Evolutionary conservation across 2,329 filamentous ascomycete genomes (phyloP).

Genomic region (Uncinocarpus reesii): DNA sequence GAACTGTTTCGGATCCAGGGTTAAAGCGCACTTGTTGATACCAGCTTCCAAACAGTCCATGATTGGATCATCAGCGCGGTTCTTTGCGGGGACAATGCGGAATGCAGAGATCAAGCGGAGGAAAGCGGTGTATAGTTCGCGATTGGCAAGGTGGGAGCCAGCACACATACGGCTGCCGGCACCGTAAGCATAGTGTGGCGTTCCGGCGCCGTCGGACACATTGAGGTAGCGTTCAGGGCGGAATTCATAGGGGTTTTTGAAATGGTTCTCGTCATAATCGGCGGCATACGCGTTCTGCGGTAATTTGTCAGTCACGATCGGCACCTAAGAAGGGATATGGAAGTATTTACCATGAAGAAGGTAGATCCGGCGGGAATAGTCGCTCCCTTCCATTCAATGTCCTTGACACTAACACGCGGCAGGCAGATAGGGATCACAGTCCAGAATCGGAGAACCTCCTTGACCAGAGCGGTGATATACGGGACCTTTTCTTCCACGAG

Average conservation of each 20-base stretch:
- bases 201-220: slow-evolving; percentile 41
- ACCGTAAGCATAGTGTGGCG: slow-evolving; percentile 53
- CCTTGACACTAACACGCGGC: slow-evolving; percentile 60
- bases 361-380: slow-evolving; percentile 64
- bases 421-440: slow-evolving; percentile 71
- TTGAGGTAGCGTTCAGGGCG: slow-evolving; percentile 62
- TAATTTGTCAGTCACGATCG: not conserved
- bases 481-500: slow-evolving; percentile 63
- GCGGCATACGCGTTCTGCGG: slow-evolving; percentile 61
- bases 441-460: slow-evolving; percentile 69
- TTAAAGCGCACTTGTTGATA: slow-evolving; percentile 47
- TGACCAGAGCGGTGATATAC: slow-evolving; percentile 67
- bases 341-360: slow-evolving; percentile 57
- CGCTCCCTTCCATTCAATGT: slow-evolving; percentile 57
- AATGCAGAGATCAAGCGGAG: slow-evolving; percentile 51
- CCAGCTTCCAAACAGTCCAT: slow-evolving; percentile 51
- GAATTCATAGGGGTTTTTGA: slow-evolving; percentile 53
- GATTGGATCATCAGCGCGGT: slow-evolving; percentile 42
- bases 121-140: slow-evolving; percentile 53
- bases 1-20: slow-evolving; percentile 53
- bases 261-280: slow-evolving; percentile 60
- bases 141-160: slow-evolving; percentile 53
- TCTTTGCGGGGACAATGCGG: slow-evolving; percentile 41
- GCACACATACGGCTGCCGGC: slow-evolving; percentile 55
- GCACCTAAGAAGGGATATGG: not conserved